These are phyloP conservation scores for Coelastrella sp. DNA, from an alignment of 139 green algal species.

Conservation along the genomic window DNA sequence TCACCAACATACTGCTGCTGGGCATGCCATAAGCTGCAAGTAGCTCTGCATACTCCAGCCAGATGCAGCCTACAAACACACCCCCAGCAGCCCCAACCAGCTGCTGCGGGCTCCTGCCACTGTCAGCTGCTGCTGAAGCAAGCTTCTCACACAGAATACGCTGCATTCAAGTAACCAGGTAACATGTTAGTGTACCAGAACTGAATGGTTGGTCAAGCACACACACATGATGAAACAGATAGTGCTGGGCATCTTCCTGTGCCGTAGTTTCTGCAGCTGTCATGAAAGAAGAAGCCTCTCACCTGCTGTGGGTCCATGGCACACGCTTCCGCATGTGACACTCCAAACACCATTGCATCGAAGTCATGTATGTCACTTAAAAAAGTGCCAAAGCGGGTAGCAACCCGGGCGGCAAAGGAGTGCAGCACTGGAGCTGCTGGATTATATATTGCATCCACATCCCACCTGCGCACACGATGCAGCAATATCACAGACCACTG, in stretches of 20 bases:
- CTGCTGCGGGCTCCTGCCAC: conserved; percentile 37
- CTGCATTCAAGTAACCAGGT: conserved; percentile 65
- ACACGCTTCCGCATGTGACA: conserved; percentile 67
- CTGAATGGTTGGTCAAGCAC: no score
- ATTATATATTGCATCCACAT: conserved; percentile 67
- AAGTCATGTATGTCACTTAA: conserved; percentile 74
- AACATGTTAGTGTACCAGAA: not conserved
- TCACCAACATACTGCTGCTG: conserved; percentile 59
- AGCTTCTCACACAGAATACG: conserved; percentile 83
- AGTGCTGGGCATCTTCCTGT: not conserved
- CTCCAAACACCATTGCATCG: conserved; percentile 73
- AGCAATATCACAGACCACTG: no score
- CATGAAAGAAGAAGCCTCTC: no score
- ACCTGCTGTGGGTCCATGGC: conserved; percentile 84
- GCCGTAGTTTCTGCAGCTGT: not conserved
- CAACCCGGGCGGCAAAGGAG: conserved; percentile 21
- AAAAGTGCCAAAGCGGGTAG: conserved; percentile 75
- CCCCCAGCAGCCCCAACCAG: conserved; percentile 49
- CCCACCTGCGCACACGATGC: conserved; percentile 79
- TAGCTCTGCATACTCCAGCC: conserved; percentile 74
- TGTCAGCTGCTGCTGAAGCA: conserved; percentile 60
- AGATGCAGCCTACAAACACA: conserved; percentile 85
- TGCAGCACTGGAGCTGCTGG: conserved; percentile 26
- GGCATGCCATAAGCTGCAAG: conserved; percentile 44
- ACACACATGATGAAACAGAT: not conserved